Evolutionary conservation across 2,329 filamentous ascomycete genomes (phyloP).

Genomic region (Oidium heveae): DNA sequence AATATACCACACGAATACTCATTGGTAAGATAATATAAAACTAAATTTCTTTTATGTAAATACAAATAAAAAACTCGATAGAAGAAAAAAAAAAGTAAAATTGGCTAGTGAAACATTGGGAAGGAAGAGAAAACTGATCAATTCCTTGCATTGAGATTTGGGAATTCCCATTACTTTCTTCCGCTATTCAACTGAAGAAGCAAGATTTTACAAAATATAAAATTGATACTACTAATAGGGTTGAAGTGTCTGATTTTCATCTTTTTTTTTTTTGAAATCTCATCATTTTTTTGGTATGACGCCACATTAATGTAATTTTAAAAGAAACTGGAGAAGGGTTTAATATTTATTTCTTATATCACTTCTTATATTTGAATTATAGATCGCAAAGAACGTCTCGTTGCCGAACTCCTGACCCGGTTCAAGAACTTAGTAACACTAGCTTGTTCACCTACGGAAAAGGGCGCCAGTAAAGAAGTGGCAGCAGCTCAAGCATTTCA

Average conservation of each 20-base stretch:
- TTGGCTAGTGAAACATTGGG: no score
- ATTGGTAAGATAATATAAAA: no score
- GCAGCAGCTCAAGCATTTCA: conserved; percentile 12
- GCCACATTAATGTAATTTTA: background rate
- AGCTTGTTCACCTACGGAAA: conserved; percentile 7
- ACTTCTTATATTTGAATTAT: conserved; percentile 1
- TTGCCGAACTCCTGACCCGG: conserved; percentile 21
- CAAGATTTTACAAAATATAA: no score
- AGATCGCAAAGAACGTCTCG: conserved; percentile 22
- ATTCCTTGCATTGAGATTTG: no score
- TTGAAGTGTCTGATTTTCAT: background rate
- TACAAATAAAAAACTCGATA: no score
- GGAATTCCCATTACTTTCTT: no score
- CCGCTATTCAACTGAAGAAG: no score
- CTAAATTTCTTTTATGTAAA: no score
- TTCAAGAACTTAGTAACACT: conserved; percentile 19
- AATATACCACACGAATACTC: no score
- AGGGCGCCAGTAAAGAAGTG: conserved; percentile 11
- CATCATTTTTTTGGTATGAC: background rate
- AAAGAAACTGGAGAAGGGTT: background rate
- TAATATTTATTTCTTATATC: conserved; percentile 3
- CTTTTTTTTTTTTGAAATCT: background rate
- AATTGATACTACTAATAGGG: no score
- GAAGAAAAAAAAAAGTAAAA: no score
- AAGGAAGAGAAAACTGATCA: no score